Conservation (phyloP, 139 green algal species). For the Nannochloris sp. region DNA sequence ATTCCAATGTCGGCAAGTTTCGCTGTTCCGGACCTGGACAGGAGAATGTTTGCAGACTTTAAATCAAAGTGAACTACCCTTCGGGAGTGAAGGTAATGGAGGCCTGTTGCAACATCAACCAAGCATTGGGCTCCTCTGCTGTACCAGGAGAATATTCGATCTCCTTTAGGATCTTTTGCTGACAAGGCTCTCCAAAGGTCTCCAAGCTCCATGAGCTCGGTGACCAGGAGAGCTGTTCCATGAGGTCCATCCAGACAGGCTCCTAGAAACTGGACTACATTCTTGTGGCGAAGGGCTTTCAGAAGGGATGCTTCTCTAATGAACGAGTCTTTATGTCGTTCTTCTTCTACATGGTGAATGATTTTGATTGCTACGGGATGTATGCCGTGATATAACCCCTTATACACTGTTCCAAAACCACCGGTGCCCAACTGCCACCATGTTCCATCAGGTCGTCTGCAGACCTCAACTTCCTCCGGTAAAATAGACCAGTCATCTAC, state of each 20-base stretch:
- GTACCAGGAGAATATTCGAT: conserved; percentile 28
- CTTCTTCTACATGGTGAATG: conserved; percentile 22
- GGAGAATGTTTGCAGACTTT: conserved; percentile 38
- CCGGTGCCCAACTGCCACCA: conserved; percentile 34
- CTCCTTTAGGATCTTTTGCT: conserved; percentile 5
- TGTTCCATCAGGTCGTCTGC: conserved; percentile 18
- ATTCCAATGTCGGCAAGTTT: conserved; percentile 35
- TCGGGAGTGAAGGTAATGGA: conserved; percentile 28
- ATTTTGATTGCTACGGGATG: conserved; percentile 68
- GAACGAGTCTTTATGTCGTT: conserved; percentile 17
- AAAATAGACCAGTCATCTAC: conserved; percentile 9
- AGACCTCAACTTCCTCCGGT: conserved; percentile 31
- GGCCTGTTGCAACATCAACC: conserved; percentile 28
- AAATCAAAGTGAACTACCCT: conserved; percentile 37
- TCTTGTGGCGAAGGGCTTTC: conserved; percentile 23
- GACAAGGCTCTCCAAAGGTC: conserved; percentile 35
- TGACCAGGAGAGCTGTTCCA: conserved; percentile 30
- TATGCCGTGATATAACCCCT: conserved; percentile 56
- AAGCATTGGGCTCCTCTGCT: conserved; percentile 17
- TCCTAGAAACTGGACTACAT: conserved; percentile 37
- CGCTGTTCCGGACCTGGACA: conserved; percentile 19
- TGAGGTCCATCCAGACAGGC: conserved; percentile 17
- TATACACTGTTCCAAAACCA: conserved; percentile 46
- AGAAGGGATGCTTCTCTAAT: conserved; percentile 24
- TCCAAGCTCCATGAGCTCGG: conserved; percentile 33